Evolutionary conservation across 768 basidiomycete species (phyloP).

Genomic region (Psilocybe tampanensis): DNA sequence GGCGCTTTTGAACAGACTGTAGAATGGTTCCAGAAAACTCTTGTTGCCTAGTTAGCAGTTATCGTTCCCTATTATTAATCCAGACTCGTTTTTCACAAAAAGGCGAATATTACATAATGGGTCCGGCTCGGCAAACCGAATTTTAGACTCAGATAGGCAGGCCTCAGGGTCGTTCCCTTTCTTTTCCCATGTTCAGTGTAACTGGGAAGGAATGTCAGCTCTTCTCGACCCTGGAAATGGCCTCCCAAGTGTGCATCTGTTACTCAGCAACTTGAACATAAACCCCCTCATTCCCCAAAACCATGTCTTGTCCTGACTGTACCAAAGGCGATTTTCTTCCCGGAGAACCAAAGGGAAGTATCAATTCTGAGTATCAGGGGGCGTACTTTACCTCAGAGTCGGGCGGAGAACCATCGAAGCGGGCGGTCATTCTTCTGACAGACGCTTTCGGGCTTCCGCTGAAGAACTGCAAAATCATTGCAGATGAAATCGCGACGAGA

Average conservation of each 20-base stretch:
- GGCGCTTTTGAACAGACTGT: slow-evolving; percentile 41
- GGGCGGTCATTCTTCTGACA: slow-evolving; percentile 56
- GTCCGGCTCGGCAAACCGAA: too few species aligned
- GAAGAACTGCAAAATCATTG: slow-evolving; percentile 55
- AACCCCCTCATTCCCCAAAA: too few species aligned
- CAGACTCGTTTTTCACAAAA: too few species aligned
- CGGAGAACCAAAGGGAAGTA: slow-evolving; percentile 46
- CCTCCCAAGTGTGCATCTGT: too few species aligned
- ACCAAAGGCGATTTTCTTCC: slow-evolving; percentile 43
- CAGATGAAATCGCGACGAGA: slow-evolving; percentile 49
- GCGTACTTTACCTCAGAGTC: slow-evolving; percentile 40
- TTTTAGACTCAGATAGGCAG: too few species aligned
- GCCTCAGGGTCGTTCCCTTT: too few species aligned
- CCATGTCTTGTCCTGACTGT: slow-evolving; percentile 34
- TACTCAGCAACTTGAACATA: not conserved
- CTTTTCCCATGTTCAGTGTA: too few species aligned
- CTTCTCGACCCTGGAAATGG: too few species aligned
- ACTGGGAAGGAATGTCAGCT: too few species aligned
- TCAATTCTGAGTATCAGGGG: slow-evolving; percentile 35
- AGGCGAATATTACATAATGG: too few species aligned
- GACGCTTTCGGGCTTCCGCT: slow-evolving; percentile 59
- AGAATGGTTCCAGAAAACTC: slow-evolving; percentile 44
- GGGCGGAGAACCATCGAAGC: slow-evolving; percentile 27
- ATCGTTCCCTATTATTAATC: too few species aligned
- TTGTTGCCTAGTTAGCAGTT: slow-evolving; percentile 4